phyloP scores from a whole-genome alignment of 2,329 filamentous ascomycete genomes.

The Phialophora tarda region DNA sequence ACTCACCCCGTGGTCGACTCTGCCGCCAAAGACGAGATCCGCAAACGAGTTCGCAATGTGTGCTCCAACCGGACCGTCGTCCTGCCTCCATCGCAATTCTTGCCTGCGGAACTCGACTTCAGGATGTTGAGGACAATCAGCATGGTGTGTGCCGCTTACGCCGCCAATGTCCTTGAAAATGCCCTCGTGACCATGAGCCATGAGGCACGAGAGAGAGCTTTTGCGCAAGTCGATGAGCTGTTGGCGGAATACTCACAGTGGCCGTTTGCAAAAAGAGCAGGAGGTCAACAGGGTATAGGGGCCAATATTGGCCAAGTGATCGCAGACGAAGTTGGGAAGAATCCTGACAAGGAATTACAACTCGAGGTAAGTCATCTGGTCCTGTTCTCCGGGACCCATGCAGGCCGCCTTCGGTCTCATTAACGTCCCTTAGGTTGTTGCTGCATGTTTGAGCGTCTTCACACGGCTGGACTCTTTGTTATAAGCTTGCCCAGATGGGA shows the following conservation, averaged over 20 bases:
- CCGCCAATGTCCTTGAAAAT: slow-evolving; percentile 97
- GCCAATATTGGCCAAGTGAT: slow-evolving; percentile 90
- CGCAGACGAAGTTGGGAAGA: slow-evolving; percentile 80
- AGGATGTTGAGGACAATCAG: slow-evolving; percentile 87
- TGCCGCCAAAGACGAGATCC: slow-evolving; percentile 96
- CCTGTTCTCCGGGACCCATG: slow-evolving; percentile 37
- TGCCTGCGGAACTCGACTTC: slow-evolving; percentile 93
- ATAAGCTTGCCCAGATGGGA: slow-evolving; percentile 50
- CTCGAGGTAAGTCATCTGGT: slow-evolving; percentile 71
- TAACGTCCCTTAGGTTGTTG: slow-evolving; percentile 67
- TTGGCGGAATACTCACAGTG: slow-evolving; percentile 96
- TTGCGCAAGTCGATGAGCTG: slow-evolving; percentile 95
- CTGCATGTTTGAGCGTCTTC: slow-evolving; percentile 95
- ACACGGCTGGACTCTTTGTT: slow-evolving; percentile 95
- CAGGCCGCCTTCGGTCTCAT: background rate
- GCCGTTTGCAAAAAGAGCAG: slow-evolving; percentile 84
- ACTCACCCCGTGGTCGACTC: slow-evolving; percentile 96
- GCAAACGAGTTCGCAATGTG: slow-evolving; percentile 87
- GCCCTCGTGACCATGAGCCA: slow-evolving; percentile 92
- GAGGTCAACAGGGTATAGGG: slow-evolving; percentile 80
- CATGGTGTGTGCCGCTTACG: slow-evolving; percentile 98
- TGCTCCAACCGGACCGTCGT: slow-evolving; percentile 94
- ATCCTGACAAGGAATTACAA: slow-evolving; percentile 93
- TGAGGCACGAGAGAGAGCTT: slow-evolving; percentile 90
- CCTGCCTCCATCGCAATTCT: slow-evolving; percentile 81